phyloP scores from a whole-genome alignment of 2,329 filamentous ascomycete species.

The Reticulascus tulasneorum region DNA sequence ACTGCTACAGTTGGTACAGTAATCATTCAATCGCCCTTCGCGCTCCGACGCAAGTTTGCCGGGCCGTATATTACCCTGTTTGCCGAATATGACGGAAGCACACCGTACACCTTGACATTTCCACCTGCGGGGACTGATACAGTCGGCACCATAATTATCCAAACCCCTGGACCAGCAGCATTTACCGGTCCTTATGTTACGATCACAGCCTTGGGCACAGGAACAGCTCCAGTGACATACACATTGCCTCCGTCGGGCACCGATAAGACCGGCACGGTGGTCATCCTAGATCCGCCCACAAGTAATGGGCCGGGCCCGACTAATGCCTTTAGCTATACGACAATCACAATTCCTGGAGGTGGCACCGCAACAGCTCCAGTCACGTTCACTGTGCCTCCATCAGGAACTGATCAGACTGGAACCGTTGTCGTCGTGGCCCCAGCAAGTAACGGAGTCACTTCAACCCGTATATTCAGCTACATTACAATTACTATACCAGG shows the following conservation, averaged over 20 bases:
- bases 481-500: background rate
- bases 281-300: constrained; percentile 6
- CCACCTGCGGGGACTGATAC: constrained; percentile 3
- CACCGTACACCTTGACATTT: constrained; percentile 4
- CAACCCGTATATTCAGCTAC: background rate
- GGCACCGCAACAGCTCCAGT: background rate
- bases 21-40: constrained; percentile 5
- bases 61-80: constrained; percentile 6
- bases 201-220: background rate
- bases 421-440: constrained; percentile 7
- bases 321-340: constrained; percentile 1
- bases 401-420: background rate
- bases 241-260: constrained; percentile 1
- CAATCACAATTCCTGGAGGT: constrained; percentile 5
- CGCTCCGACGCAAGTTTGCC: background rate
- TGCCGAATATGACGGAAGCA: background rate
- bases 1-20: constrained; percentile 8
- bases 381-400: constrained; percentile 3
- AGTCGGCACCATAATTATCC: constrained; percentile 7
- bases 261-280: background rate
- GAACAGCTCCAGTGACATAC: constrained; percentile 1
- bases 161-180: constrained; percentile 3
- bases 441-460: constrained; percentile 1
- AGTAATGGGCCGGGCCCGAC: background rate
- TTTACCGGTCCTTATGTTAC: background rate